Percentiles rank a stretch among this genome's conserved stretches.
Evolutionary conservation across 495 filamentous ascomycete species (phyloP).

Genomic region (Coniosporium apollinis): DNA sequence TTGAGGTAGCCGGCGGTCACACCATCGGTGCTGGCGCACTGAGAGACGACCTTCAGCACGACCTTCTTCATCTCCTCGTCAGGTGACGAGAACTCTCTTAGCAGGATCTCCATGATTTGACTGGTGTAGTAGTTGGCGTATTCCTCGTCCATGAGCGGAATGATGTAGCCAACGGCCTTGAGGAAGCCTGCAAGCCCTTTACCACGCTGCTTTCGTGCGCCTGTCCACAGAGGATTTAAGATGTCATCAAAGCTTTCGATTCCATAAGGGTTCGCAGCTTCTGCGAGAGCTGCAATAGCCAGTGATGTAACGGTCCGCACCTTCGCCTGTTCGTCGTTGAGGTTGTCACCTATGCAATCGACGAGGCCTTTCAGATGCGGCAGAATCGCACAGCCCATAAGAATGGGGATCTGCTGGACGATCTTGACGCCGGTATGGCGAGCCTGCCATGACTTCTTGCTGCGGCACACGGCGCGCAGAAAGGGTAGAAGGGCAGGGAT

Average conservation of each 20-base stretch:
- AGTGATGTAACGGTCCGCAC: slow-evolving; percentile 91
- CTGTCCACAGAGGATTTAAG: slow-evolving; percentile 92
- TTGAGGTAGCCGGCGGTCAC: slow-evolving; percentile 90
- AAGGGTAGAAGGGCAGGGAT: slow-evolving; percentile 93
- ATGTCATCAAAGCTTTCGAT: slow-evolving; percentile 98
- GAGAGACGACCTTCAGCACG: slow-evolving; percentile 92
- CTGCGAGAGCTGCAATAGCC: slow-evolving; percentile 87
- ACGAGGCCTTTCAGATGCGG: slow-evolving; percentile 93
- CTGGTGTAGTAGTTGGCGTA: slow-evolving; percentile 98
- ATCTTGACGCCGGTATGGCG: slow-evolving; percentile 99
- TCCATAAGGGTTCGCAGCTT: slow-evolving; percentile 95
- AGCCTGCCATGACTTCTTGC: slow-evolving; percentile 98
- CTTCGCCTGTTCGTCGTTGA: slow-evolving; percentile 96
- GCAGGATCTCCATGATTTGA: slow-evolving; percentile 96
- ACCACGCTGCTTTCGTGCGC: slow-evolving; percentile 84
- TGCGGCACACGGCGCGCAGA: slow-evolving; percentile 84
- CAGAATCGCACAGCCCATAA: slow-evolving; percentile 95
- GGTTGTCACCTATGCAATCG: slow-evolving; percentile 86
- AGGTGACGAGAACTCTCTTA: slow-evolving; percentile 87
- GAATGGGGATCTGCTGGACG: slow-evolving; percentile 96
- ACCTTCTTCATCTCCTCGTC: slow-evolving; percentile 99
- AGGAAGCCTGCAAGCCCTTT: slow-evolving; percentile 92
- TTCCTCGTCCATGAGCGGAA: slow-evolving; percentile 98
- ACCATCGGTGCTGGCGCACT: slow-evolving; percentile 85
- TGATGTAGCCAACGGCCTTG: slow-evolving; percentile 96